Base-by-base conservation (phyloP, 1,284 basidiomycete species). In the Puccinia novopanici region DNA sequence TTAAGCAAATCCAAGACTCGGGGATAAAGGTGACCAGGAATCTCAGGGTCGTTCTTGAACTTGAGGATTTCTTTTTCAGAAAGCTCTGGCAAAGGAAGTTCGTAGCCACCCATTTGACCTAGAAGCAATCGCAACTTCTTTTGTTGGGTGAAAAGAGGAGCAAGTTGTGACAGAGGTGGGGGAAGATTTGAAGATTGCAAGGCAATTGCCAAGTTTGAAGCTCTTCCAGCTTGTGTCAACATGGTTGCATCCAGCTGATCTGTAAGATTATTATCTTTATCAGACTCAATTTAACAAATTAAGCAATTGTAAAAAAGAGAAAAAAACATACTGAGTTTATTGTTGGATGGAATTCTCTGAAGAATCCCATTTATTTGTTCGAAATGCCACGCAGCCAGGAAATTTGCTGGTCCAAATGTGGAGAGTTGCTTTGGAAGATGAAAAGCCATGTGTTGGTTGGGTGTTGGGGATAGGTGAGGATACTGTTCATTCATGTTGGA, bases 341-440 rank as follows among this genome's bases (percentile, higher is more conserved):
- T 67, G 54, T 77, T 77, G 68, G 63, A 55, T 77, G 75, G 75
- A 22, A 15, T 45, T 45, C 15, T 45, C 15, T 45, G 45, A 45
- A 45, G 45, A 17, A 77, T 77, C 9, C 61, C 63, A 54, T 77
- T 77, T 1, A 77, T 77, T 55, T 77, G 75, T 37, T 77, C 75
- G 54, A 77, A 77, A 37, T 77, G 61, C 75, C 75, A 77, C 9
- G 75, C 50, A 12, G 75, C 75, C 6, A 77, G 63, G 34, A 52
- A 67, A 54, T 77, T 77, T 24, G 75, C 24, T 19, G 75, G 63
- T 54, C 75, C 75, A 68, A 77, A 77, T 3, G 2, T 67, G 40
- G 50, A 24, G 8, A 68, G 48, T 61, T 77, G 45, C 37, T 37
- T 65, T 22, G 75, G 74, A 52, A 76, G 45, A 40, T 77, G 75